These are phyloP conservation scores for Andrographis paniculata DNA, from an alignment of 305 asterid genomes.

Conservation along the genomic window DNA sequence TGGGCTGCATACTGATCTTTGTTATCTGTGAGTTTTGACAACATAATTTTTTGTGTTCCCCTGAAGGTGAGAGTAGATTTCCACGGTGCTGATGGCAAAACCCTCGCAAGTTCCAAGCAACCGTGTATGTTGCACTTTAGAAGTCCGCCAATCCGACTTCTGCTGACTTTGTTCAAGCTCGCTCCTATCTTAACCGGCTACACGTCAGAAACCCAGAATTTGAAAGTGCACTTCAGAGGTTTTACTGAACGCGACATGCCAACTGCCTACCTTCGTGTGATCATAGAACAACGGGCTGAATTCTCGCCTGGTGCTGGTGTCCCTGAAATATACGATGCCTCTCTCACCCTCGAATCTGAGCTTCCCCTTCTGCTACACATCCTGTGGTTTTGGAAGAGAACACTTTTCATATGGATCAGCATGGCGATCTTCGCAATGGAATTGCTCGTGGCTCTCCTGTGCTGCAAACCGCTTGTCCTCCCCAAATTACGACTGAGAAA, in stretches of 20 bases:
- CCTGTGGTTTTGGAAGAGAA: slow-evolving; percentile 72
- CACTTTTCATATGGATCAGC: slow-evolving; percentile 76
- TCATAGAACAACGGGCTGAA: slow-evolving; percentile 78
- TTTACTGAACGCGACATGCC: slow-evolving; percentile 56
- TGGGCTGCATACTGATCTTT: background rate
- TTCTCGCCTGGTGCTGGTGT: slow-evolving; percentile 64
- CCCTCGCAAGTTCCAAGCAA: slow-evolving; percentile 51
- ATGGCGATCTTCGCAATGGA: slow-evolving; percentile 51
- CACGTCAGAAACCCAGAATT: slow-evolving; percentile 68
- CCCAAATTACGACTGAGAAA: slow-evolving; percentile 54
- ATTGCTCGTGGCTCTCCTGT: slow-evolving; percentile 53
- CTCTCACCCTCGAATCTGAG: slow-evolving; percentile 56
- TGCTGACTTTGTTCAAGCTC: slow-evolving; percentile 55
- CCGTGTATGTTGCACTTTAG: slow-evolving; percentile 64
- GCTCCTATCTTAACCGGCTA: slow-evolving; percentile 77
- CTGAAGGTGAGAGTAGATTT: slow-evolving; percentile 76
- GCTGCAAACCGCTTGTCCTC: slow-evolving; percentile 64
- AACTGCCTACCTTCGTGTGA: slow-evolving; percentile 57
- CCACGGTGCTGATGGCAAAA: slow-evolving; percentile 49
- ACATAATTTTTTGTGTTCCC: slow-evolving; percentile 1
- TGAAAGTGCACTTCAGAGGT: slow-evolving; percentile 48
- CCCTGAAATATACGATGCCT: slow-evolving; percentile 76
- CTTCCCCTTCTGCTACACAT: slow-evolving; percentile 58
- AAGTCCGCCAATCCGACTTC: slow-evolving; percentile 55
- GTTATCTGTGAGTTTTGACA: slow-evolving; percentile 1